Evolutionary conservation across 352 stramenopile species (phyloP), one percentile per base, ranked within the genome.

Genomic region (Globisporangium paroecandrum): DNA sequence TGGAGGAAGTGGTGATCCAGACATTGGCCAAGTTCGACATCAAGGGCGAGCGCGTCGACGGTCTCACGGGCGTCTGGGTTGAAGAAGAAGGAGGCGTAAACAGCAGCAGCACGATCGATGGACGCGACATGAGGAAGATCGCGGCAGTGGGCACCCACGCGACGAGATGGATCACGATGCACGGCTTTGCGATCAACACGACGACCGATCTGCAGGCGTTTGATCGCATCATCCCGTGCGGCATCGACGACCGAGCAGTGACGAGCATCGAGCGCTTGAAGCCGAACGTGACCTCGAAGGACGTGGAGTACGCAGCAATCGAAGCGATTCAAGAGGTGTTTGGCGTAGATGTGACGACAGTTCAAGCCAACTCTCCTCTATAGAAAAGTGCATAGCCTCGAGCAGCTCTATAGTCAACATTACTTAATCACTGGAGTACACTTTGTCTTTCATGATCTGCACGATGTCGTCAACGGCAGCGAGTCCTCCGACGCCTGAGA

Each of bases 101-200:
- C 34, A 70, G 58, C 64, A 73, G 36, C 25, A 61, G 51, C 25
- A n/a, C n/a, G 65, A 68, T 22, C 32, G 34, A 18, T 59, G 78
- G 76, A 38, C 76, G 77, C 18, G 86, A 89, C 24, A 88, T 94
- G 78, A 78, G 88, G 43, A 99, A 99, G 77, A 96, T 99, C 70
- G 95, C 95, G 13, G 97, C 97, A 0, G 91, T 99, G 20, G 98
- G 98, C 9, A 97, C 99, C 13, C 96, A 97, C 41, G 91, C 92
- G 3, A 98, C 90, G 57, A 79, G 90, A 56, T 99, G 98, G 98
- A 97, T 99, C 62, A 99, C 98, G 9, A 98, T 98, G 75, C 98
- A 99, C 74, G 98, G 98, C 36, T 97, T 99, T 75, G 94, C 97
- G 7, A 78, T 99, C 49, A 99, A 99, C 85, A 87, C 98, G 8